These are phyloP conservation scores for Quercus lobata DNA, from an alignment of 331 rosid genomes.

Conservation along the genomic window DNA sequence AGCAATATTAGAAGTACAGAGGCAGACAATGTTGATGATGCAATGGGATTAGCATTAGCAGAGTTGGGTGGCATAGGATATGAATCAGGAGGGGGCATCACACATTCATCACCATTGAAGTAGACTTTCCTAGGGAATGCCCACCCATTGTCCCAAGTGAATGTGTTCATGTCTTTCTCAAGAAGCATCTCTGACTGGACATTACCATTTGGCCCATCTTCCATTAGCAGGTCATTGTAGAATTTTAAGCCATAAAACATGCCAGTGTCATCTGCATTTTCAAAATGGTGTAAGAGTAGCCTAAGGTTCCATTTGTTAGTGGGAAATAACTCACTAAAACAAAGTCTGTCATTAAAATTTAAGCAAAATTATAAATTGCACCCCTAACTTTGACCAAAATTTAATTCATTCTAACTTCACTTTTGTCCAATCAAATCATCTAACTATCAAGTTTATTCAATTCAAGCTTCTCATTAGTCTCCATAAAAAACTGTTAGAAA, in stretches of 20 bases:
- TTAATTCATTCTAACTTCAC: no score
- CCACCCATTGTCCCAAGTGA: constrained; percentile 86
- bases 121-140: constrained; percentile 84
- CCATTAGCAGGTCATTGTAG: constrained; percentile 79
- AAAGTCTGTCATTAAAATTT: no score
- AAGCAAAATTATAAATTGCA: no score
- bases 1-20: constrained; percentile 28
- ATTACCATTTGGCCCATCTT: constrained; percentile 82
- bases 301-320: no score
- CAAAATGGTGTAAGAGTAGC: neutral
- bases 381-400: no score
- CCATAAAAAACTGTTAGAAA: no score
- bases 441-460: no score
- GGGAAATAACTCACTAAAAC: no score
- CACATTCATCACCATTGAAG: constrained; percentile 90
- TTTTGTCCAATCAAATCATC: no score
- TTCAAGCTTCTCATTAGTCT: no score
- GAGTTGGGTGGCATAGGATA: constrained; percentile 83
- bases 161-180: constrained; percentile 66
- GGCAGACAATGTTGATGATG: constrained; percentile 16
- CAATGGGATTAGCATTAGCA: constrained; percentile 19
- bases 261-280: constrained; percentile 81
- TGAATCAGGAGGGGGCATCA: constrained; percentile 80
- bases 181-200: constrained; percentile 82
- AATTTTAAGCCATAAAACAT: constrained; percentile 88